Evolutionary conservation across 176 grass and related monocot genomes (phyloP).

Genomic region (Tillandsia fasciculata): DNA sequence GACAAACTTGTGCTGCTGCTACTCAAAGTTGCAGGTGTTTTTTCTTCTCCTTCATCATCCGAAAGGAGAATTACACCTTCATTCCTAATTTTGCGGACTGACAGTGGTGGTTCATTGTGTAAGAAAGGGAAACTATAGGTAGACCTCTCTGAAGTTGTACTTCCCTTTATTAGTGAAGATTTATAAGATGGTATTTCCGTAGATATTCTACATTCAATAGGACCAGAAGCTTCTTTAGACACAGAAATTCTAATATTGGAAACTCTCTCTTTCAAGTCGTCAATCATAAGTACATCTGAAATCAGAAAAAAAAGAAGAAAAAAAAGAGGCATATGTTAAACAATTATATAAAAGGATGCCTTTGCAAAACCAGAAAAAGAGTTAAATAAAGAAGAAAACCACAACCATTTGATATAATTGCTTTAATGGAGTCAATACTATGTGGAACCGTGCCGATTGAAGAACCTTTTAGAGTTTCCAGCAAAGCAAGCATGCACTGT

Average conservation of each 20-base stretch:
- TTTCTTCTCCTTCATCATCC: constrained; percentile 52
- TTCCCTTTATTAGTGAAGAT: constrained; percentile 17
- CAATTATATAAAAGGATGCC: not conserved
- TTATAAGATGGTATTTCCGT: constrained; percentile 4
- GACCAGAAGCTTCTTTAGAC: constrained; percentile 35
- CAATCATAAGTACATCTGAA: constrained; percentile 54
- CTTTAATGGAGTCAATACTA: constrained; percentile 22
- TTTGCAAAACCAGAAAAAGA: not conserved
- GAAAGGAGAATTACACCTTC: constrained; percentile 60
- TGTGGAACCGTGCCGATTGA: constrained; percentile 21
- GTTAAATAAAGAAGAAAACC: constrained; percentile 8
- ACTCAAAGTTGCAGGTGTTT: constrained; percentile 21
- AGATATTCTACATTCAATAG: constrained; percentile 8
- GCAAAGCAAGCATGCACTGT: constrained; percentile 54
- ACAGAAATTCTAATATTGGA: constrained; percentile 48
- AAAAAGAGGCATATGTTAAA: not conserved
- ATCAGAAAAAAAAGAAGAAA: constrained; percentile 13
- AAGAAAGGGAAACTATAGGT: constrained; percentile 18
- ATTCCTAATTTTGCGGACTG: constrained; percentile 15
- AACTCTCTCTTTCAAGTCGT: constrained; percentile 43
- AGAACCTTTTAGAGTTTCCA: constrained; percentile 56
- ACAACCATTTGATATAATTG: constrained; percentile 55
- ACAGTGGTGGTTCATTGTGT: constrained; percentile 17
- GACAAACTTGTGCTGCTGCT: constrained; percentile 15
- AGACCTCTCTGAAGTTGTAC: constrained; percentile 10